Conservation (phyloP, 2,329 filamentous ascomycete species). For the Colletotrichum tropicicola region DNA sequence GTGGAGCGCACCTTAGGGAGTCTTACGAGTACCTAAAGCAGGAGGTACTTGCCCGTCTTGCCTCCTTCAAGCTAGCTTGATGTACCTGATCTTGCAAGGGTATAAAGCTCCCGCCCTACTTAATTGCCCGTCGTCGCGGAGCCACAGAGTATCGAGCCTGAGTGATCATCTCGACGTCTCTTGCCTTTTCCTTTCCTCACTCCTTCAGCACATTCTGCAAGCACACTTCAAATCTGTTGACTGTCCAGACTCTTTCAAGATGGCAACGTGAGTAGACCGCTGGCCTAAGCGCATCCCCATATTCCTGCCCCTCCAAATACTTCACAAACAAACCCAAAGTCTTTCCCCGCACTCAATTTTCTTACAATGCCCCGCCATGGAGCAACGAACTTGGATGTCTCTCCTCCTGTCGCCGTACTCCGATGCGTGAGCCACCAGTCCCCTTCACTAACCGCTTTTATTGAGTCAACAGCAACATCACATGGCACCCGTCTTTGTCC, state of each 20-base stretch:
- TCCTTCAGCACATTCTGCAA: neutral
- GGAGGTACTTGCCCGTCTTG: no score
- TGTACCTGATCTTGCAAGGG: neutral
- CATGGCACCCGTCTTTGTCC: conserved; percentile 85
- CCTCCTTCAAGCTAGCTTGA: no score
- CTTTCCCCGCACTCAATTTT: neutral
- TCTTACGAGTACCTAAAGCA: no score
- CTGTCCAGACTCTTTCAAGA: conserved; percentile 17
- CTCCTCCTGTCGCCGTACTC: neutral
- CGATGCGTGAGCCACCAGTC: neutral
- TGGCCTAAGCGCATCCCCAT: no score
- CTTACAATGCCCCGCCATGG: neutral
- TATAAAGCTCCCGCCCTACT: neutral
- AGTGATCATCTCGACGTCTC: neutral
- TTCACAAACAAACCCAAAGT: neutral
- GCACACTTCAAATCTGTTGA: neutral
- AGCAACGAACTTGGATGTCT: neutral
- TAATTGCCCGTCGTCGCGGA: neutral
- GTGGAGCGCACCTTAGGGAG: no score
- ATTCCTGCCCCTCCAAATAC: neutral
- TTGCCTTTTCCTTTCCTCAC: neutral
- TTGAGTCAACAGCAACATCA: conserved; percentile 75
- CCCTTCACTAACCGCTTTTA: neutral
- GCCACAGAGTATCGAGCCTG: neutral
- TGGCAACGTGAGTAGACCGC: conserved; percentile 39